Evolutionary conservation across 805 yeast genomes (phyloP).

Genomic region (Wickerhamiella dianesei): DNA sequence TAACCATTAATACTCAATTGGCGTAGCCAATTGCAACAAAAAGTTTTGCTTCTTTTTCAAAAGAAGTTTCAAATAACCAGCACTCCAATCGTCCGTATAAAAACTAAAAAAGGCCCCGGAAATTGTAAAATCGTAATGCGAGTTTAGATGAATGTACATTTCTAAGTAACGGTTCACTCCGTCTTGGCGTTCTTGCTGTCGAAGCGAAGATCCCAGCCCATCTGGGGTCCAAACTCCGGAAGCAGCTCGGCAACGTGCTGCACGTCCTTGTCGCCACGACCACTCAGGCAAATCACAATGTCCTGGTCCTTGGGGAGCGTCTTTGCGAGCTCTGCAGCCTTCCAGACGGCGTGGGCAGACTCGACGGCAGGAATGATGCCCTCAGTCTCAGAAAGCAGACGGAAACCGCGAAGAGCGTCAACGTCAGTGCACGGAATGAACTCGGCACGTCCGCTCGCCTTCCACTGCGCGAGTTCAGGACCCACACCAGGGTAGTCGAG

Average conservation of each 20-base stretch:
- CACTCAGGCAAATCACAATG: slow-evolving; percentile 80
- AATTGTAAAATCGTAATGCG: too few relatives aligned
- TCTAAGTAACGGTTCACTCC: too few relatives aligned
- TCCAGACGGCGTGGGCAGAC: slow-evolving; percentile 90
- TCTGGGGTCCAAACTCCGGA: slow-evolving; percentile 78
- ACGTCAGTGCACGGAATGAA: slow-evolving; percentile 90
- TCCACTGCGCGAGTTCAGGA: slow-evolving; percentile 94
- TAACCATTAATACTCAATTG: too few relatives aligned
- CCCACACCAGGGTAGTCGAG: slow-evolving; percentile 99
- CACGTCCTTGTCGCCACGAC: slow-evolving; percentile 98
- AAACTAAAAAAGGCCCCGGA: too few relatives aligned
- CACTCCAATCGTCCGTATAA: too few relatives aligned
- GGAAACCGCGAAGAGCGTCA: slow-evolving; percentile 87
- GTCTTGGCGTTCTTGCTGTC: slow-evolving; percentile 9
- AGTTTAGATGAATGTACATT: too few relatives aligned
- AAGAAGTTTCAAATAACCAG: too few relatives aligned
- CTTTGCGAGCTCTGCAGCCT: slow-evolving; percentile 81
- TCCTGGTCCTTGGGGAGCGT: slow-evolving; percentile 66
- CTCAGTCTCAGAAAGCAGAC: slow-evolving; percentile 75
- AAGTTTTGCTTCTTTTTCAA: too few relatives aligned
- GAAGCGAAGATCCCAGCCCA: slow-evolving; percentile 93
- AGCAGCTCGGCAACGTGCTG: slow-evolving; percentile 92
- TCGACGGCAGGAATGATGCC: slow-evolving; percentile 98
- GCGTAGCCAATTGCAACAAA: too few relatives aligned
- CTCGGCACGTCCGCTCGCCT: slow-evolving; percentile 80